Evolutionary conservation across 768 basidiomycete genomes (phyloP), one percentile per base, ranked within the genome.

Genomic region (Lentinula guzmanii): DNA sequence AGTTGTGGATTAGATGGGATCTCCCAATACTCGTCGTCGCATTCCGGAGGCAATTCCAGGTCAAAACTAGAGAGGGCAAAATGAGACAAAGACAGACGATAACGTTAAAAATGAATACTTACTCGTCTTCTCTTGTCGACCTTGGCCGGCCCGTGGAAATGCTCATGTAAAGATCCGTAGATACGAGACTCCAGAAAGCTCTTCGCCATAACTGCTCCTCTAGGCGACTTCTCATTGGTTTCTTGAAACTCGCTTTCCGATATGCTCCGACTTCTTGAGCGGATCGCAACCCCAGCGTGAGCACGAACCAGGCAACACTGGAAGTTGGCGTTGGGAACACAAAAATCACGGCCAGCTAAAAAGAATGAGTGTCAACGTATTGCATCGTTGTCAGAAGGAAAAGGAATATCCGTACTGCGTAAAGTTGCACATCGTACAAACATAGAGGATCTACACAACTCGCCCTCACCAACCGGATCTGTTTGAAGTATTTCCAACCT

Each of bases 11-110:
- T 71, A 15, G 55, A 56, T 59, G 66, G 75, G 35, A 67, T 74
- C 35, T 79, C 76, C 82, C 82, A 84, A 34, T 60, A 60, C 24
- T 85, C 84, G 63, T 85, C 85, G 62, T 86, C 85, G 9, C 84
- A 81, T 37, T 79, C 77, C 0, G 79, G 69, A 0, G 84, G 84
- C 28, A 76, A 73, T 52, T 81, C 82, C 6, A 76, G 68, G 59
- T 83, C 82, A 63, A 82, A 74, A 61, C 82, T 59, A 15, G 28
- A 31, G n/a, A 37, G 18, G 21, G 21, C 81, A 65, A 39, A 46
- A 53, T 63, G 52, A n/a, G 6, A 10, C 21, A 55, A 4, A 51
- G 52, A 51, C 15, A 16, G 60, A 78, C 77, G 35, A 65, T 52
- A 2, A 55, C 18, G 28, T 46, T 54, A 31, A 66, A 60, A 21